Evolutionary conservation across 768 basidiomycete species (phyloP), one percentile per base, ranked within the genome.

Genomic region (Russula earlei): DNA sequence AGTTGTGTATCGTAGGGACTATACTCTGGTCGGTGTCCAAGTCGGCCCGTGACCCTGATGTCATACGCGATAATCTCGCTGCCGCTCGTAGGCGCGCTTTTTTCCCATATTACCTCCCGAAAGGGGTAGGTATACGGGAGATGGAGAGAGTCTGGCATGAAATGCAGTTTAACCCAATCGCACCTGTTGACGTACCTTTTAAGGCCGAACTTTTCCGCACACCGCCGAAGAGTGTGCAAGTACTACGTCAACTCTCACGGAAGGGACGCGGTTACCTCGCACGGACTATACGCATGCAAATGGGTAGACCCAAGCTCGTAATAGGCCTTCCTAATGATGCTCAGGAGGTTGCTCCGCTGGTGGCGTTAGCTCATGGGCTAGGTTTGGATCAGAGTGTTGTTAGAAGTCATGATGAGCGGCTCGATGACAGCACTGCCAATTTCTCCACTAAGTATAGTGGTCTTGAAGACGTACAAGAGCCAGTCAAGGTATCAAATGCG

Each of bases 21-120:
- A 61, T 83, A 20, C 74, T 78, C 12, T 91, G 84, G 74, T 71
- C 73, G 36, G 70, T 90, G 40, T 68, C 69, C 0, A 73, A 71
- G 19, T 72, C 77, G 10, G 7, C 65, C 58, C 8, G 62, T 67
- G 12, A 65, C 65, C 4, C 66, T 4, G 64, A 58, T 0, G 68
- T 71, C 2, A 73, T 82, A 6, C 75, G 71, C 1, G 22, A 54
- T 9, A 65, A 68, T 33, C 67, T 79, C 25, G 62, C 62, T 2
- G 64, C 17, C 1, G 67, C 72, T 9, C 69, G 67, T 53, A 68
- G 66, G 3, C 74, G 82, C 38, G 76, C 82, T 56, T 74, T 73
- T 61, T 72, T 73, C 10, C 72, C 72, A 6, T 72, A 73, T 49
- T 70, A 63, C 31, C 69, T 84, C 42, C 85, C 85, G 0, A 68